Conservation (phyloP, 2,329 filamentous ascomycete genomes). For the Fusarium hostae region DNA sequence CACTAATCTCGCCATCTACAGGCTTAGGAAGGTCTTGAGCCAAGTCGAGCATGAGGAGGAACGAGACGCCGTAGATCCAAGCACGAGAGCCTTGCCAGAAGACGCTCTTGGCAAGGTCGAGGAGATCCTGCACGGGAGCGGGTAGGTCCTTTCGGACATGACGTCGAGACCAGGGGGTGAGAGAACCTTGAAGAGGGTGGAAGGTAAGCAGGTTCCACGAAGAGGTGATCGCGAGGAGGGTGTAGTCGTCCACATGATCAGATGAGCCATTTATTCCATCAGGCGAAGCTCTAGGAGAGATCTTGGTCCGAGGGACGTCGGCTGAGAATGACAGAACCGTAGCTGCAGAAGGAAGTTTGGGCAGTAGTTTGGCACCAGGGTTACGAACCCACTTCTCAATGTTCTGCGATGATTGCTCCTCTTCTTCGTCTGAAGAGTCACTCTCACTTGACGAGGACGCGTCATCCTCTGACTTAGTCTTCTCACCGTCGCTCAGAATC, state of each 20-base stretch:
- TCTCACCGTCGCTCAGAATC: conserved; percentile 65
- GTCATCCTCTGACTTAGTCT: conserved; percentile 50
- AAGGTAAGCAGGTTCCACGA: conserved; percentile 79
- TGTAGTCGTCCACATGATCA: conserved; percentile 57
- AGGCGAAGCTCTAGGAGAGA: conserved; percentile 40
- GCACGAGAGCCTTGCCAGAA: conserved; percentile 83
- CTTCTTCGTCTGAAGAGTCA: conserved; percentile 57
- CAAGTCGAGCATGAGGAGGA: conserved; percentile 93
- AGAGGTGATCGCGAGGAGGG: conserved; percentile 64
- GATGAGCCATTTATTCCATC: conserved; percentile 42
- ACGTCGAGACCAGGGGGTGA: conserved; percentile 86
- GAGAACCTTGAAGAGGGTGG: conserved; percentile 77
- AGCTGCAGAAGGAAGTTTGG: conserved; percentile 72
- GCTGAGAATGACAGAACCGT: conserved; percentile 75
- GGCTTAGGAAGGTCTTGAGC: conserved; percentile 70
- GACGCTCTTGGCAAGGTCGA: conserved; percentile 84
- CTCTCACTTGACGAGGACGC: conserved; percentile 52
- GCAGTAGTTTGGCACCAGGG: conserved; percentile 74
- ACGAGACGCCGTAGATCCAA: conserved; percentile 89
- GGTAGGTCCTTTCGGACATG: conserved; percentile 84
- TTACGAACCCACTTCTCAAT: conserved; percentile 78
- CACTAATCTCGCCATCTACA: conserved; percentile 47
- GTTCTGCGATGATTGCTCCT: conserved; percentile 52
- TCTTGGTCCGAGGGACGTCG: conserved; percentile 52
- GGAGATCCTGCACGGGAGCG: conserved; percentile 75